Evolutionary conservation across 73 alveolate species (phyloP).

Genomic region (Paramecium caudatum): DNA sequence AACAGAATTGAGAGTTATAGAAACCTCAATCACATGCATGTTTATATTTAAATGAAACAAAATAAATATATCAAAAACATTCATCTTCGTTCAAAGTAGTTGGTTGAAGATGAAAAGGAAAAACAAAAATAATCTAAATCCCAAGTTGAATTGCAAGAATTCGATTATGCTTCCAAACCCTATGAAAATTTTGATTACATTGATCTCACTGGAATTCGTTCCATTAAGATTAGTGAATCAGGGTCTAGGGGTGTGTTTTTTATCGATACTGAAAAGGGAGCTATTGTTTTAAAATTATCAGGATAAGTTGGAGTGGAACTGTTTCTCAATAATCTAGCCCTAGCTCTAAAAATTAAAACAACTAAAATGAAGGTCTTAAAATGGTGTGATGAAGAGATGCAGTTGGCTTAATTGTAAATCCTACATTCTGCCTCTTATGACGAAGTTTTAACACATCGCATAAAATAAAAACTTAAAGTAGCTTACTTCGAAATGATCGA

Average conservation of each 20-base stretch:
- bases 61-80: background rate
- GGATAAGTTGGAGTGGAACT: constrained; percentile 38
- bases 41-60: background rate
- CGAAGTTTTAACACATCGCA: constrained; percentile 33
- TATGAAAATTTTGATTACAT: background rate
- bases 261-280: constrained; percentile 20
- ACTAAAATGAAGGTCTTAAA: constrained; percentile 24
- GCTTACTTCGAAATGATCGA: constrained; percentile 42
- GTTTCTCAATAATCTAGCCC: constrained; percentile 12
- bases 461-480: constrained; percentile 23
- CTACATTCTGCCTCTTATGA: background rate
- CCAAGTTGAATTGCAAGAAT: background rate
- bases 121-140: background rate
- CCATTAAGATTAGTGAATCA: constrained; percentile 43
- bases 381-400: constrained; percentile 49
- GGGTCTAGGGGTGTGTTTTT: constrained; percentile 49
- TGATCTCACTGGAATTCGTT: background rate
- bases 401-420: background rate
- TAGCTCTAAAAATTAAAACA: background rate
- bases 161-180: background rate
- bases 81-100: background rate
- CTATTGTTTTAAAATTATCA: constrained; percentile 49
- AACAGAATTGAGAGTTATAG: background rate
- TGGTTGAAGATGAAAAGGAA: background rate
- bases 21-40: background rate